A percentile compares a stretch with the other conserved stretches of the same genome.
phyloP scores from a whole-genome alignment of 2,329 filamentous ascomycete genomes.

The Ophiostoma sp. region DNA sequence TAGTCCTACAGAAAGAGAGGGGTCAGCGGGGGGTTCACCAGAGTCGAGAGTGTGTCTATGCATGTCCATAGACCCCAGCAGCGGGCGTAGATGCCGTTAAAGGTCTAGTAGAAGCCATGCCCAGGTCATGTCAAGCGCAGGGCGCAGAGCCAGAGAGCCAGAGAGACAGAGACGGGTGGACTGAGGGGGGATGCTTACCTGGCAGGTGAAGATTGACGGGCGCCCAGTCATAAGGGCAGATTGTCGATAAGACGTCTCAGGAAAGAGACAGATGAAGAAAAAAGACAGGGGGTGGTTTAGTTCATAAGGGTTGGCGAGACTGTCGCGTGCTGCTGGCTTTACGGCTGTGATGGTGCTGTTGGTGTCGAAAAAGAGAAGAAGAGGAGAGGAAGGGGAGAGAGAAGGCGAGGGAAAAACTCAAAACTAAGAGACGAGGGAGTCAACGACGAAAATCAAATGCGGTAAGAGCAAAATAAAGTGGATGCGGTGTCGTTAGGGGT shows the following conservation, averaged over 20 bases:
- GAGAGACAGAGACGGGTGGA: not conserved
- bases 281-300: slow-evolving; percentile 21
- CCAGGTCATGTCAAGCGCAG: not conserved
- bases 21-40: slow-evolving; percentile 16
- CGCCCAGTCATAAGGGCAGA: slow-evolving; percentile 79
- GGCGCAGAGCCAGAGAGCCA: not conserved
- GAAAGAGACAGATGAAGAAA: slow-evolving; percentile 28
- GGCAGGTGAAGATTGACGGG: slow-evolving; percentile 79
- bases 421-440: slow-evolving; percentile 23
- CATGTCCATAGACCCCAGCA: not conserved
- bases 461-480: slow-evolving; percentile 12
- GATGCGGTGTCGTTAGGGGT: not conserved
- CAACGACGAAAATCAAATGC: slow-evolving; percentile 2
- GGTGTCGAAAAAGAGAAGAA: not conserved
- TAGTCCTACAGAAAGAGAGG: slow-evolving; percentile 52
- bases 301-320: slow-evolving; percentile 3
- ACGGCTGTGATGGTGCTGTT: not conserved
- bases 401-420: slow-evolving; percentile 21
- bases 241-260: slow-evolving; percentile 39
- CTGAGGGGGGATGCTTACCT: slow-evolving; percentile 53
- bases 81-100: not conserved
- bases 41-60: not conserved
- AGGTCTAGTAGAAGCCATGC: not conserved
- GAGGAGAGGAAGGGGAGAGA: slow-evolving; percentile 11
- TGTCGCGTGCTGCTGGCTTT: not conserved